A percentile compares a stretch with the other conserved stretches of the same genome.
phyloP scores from a whole-genome alignment of 768 basidiomycete genomes.

The Dentipellis fragilis region DNA sequence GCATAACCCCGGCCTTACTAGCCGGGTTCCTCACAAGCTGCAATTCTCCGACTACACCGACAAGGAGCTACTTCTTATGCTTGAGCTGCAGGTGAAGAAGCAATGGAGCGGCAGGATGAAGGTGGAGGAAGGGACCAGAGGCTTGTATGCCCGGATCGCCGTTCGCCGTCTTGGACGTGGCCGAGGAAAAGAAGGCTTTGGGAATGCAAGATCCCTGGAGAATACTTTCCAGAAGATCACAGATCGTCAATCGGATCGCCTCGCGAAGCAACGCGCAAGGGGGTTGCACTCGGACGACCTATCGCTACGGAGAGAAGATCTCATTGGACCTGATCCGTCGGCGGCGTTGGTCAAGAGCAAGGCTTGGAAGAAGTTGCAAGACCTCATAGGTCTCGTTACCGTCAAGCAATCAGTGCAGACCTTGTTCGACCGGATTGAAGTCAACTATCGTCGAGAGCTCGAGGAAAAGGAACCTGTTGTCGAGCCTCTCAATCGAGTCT shows the following conservation, averaged over 20 bases:
- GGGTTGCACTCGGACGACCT: conserved; percentile 40
- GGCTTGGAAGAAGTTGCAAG: conserved; percentile 43
- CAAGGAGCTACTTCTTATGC: conserved; percentile 43
- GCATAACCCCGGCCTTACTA: conserved; percentile 59
- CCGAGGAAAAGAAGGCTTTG: conserved; percentile 50
- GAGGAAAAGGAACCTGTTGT: conserved; percentile 40
- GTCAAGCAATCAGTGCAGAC: conserved; percentile 47
- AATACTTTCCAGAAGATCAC: conserved; percentile 36
- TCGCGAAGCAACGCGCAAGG: conserved; percentile 29
- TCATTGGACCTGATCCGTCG: conserved; percentile 59
- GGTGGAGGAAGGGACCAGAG: conserved; percentile 39
- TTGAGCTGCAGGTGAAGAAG: conserved; percentile 36
- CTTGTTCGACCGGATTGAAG: conserved; percentile 34
- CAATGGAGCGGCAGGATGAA: conserved; percentile 40
- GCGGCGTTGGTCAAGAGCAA: conserved; percentile 32
- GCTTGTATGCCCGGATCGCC: conserved; percentile 45
- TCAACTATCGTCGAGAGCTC: conserved; percentile 54
- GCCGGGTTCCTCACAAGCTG: conserved; percentile 53
- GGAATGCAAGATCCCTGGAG: conserved; percentile 54
- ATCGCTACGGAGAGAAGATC: conserved; percentile 38
- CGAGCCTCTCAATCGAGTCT: conserved; percentile 52
- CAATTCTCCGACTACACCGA: conserved; percentile 56
- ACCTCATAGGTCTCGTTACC: conserved; percentile 39
- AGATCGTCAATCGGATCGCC: conserved; percentile 43
- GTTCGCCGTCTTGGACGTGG: conserved; percentile 54